Percentiles rank a stretch among this genome's conserved stretches.
Evolutionary conservation across 805 yeast genomes (phyloP).

Genomic region (Starmerella scarabaei): DNA sequence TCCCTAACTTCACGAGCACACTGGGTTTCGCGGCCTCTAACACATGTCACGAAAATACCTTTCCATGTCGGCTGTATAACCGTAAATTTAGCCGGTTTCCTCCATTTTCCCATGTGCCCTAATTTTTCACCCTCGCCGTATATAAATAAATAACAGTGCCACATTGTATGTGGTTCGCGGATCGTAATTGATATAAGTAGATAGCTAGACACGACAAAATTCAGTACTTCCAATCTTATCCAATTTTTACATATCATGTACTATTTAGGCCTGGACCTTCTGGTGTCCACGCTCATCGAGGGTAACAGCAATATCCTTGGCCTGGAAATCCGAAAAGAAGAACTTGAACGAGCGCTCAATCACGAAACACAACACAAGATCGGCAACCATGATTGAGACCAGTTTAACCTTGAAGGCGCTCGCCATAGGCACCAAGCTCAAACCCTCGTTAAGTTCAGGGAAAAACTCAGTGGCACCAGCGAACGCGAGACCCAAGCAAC

Average conservation of each 20-base stretch:
- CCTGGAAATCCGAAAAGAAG: slow-evolving; percentile 78
- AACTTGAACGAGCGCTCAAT: slow-evolving; percentile 71
- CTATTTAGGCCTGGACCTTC: slow-evolving; percentile 5
- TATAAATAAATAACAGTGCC: no score
- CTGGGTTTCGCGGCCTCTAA: slow-evolving; percentile 52
- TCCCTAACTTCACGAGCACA: slow-evolving; percentile 20
- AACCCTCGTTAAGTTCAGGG: slow-evolving; percentile 86
- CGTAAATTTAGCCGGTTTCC: slow-evolving; percentile 14
- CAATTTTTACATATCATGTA: not conserved
- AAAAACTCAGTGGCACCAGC: slow-evolving; percentile 88
- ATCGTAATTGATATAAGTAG: no score
- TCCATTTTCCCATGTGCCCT: slow-evolving; percentile 13
- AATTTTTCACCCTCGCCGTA: not conserved
- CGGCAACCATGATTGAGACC: slow-evolving; percentile 58
- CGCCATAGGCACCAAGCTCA: slow-evolving; percentile 83
- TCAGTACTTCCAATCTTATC: no score
- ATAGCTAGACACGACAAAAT: no score
- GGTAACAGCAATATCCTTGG: slow-evolving; percentile 71
- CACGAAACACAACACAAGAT: slow-evolving; percentile 61
- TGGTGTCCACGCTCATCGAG: slow-evolving; percentile 23
- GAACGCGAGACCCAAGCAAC: slow-evolving; percentile 78
- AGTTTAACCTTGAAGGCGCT: slow-evolving; percentile 60
- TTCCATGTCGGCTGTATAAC: slow-evolving; percentile 65
- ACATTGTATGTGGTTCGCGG: no score
- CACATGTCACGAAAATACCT: slow-evolving; percentile 85